These are phyloP conservation scores for Claviceps citrina DNA, from an alignment of 2,329 filamentous ascomycete species.

Conservation along the genomic window DNA sequence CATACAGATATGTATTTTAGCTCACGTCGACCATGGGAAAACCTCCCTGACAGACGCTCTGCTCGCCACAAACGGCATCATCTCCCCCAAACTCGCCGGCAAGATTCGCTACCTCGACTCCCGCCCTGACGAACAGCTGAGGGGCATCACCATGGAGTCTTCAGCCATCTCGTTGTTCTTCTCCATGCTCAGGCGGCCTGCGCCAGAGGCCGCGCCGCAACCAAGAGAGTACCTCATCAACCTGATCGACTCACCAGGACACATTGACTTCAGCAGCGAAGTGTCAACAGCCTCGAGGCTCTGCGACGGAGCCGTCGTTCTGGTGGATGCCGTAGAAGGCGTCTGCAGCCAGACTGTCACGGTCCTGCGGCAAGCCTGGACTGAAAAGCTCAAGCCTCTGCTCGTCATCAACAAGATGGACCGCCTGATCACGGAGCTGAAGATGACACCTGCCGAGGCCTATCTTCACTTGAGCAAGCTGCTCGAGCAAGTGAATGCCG, in stretches of 20 bases:
- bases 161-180: conserved; percentile 95
- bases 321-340: conserved; percentile 93
- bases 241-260: conserved; percentile 90
- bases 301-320: conserved; percentile 84
- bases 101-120: conserved; percentile 98
- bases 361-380: conserved; percentile 86
- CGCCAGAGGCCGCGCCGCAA: conserved; percentile 51
- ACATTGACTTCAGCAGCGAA: conserved; percentile 97
- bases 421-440: conserved; percentile 79
- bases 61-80: conserved; percentile 97
- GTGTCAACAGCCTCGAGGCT: conserved; percentile 89
- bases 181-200: conserved; percentile 65
- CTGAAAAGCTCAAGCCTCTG: conserved; percentile 84
- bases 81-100: conserved; percentile 89
- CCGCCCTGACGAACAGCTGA: conserved; percentile 82
- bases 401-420: conserved; percentile 99
- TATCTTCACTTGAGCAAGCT: conserved; percentile 80
- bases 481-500: conserved; percentile 90
- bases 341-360: conserved; percentile 98
- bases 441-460: conserved; percentile 81
- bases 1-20: conserved; percentile 74
- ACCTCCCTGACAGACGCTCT: conserved; percentile 92
- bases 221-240: conserved; percentile 91
- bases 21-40: conserved; percentile 96
- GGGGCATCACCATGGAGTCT: conserved; percentile 99